Conservation (phyloP, 1,139 yeast genomes). For the Schizosaccharomyces versatilis region DNA sequence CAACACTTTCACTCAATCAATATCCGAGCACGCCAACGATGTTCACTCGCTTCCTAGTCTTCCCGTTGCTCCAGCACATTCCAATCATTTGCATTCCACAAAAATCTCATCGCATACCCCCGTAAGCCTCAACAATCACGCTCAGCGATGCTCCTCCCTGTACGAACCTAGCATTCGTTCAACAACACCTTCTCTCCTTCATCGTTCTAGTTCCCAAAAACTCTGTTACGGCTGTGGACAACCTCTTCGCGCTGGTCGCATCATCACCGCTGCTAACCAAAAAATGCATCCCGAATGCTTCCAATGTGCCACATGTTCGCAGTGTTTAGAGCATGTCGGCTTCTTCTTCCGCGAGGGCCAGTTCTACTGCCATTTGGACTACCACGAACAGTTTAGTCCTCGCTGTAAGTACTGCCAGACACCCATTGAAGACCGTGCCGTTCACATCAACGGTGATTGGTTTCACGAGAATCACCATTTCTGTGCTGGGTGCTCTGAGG, state of each 20-base stretch:
- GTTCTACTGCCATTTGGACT: conserved; percentile 20
- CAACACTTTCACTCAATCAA: no score
- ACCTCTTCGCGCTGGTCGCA: conserved; percentile 2
- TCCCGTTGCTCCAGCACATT: no score
- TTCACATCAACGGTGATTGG: conserved; percentile 17
- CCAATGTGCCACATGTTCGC: conserved; percentile 17
- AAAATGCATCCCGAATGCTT: conserved; percentile 18
- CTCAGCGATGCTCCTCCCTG: no score
- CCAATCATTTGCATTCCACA: no score
- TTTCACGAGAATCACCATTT: conserved; percentile 21
- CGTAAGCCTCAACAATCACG: no score
- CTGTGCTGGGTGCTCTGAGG: conserved; percentile 17
- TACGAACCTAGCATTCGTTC: not conserved
- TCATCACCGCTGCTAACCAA: conserved; percentile 10
- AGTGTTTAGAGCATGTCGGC: conserved; percentile 18
- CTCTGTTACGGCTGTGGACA: not conserved
- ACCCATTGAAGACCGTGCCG: conserved; percentile 19
- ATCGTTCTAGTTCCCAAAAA: not conserved
- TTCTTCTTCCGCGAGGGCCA: conserved; percentile 15
- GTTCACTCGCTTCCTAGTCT: no score
- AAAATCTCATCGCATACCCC: no score
- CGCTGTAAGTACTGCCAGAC: conserved; percentile 19
- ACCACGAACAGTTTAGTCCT: conserved; percentile 19
- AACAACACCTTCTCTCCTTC: not conserved
- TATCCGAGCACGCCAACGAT: no score